Evolutionary conservation across 2,329 filamentous ascomycete species (phyloP), one percentile per base, ranked within the genome.

Genomic region (Aspergillus proliferans): DNA sequence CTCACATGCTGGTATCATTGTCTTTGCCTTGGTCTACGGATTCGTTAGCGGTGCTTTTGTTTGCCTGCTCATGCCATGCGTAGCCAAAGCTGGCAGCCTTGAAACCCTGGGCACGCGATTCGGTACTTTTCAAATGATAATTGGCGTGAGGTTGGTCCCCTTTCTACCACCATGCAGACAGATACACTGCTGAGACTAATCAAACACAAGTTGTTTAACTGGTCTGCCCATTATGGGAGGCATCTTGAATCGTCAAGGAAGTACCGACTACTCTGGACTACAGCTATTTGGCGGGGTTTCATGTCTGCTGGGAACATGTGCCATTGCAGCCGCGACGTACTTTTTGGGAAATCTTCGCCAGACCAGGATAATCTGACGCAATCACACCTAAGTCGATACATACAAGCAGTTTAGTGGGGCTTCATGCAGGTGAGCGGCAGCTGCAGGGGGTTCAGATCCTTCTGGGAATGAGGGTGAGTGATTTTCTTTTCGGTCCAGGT

Each of bases 71-170:
- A 65, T 66, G 61, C 63, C 62, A 2, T 66, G 63, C 42, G 59
- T 54, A 2, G 62, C 53, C 9, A 65, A 65, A 19, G 50, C 56
- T 1, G 64, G 64, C 0, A 56, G 50, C 21, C 55, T 69, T 3
- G 57, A 67, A 9, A 61, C 67, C 1, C 47, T 70, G 6, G 68
- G 66, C 0, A 62, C 65, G 46, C 56, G 63, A 19, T 66, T 70
- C 42, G 67, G 67, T 3, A 60, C 66, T 1, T 64, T 58, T 22
- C 58, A 64, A 43, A 40, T 55, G 22, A 51, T 60, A 2, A 55
- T 63, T 14, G 53, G 53, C 9, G 19, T 57, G 24, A 53, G 52
- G 59, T 64, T 50, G 42, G 52, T 52, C 28, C 22, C 18, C 24
- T 15, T 28, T n/a, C n/a, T 18, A 4, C 41, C 10, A 15, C 14